These are phyloP conservation scores for Skeletonema tropicum DNA, from an alignment of 108 stramenopile genomes.

Conservation along the genomic window DNA sequence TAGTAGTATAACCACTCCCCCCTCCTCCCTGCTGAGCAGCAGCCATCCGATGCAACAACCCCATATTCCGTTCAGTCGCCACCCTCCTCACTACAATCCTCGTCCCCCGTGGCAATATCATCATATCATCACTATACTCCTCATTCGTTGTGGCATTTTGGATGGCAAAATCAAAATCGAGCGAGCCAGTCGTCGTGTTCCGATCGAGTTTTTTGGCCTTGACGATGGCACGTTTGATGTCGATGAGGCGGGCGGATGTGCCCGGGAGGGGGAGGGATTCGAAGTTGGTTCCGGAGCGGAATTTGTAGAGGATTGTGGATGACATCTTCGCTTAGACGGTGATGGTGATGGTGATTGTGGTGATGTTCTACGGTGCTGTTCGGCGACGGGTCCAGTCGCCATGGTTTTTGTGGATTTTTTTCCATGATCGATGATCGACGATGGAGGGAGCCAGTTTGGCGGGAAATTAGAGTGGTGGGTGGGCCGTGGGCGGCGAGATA, in stretches of 20 bases:
- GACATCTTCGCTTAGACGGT: too few species aligned
- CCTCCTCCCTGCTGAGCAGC: slow-evolving; percentile 5
- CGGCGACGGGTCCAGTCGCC: too few species aligned
- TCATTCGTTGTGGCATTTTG: slow-evolving; percentile 78
- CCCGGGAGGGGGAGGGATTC: slow-evolving; percentile 80
- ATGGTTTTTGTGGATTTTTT: too few species aligned
- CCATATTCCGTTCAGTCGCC: slow-evolving; percentile 71
- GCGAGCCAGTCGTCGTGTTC: slow-evolving; percentile 30
- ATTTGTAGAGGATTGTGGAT: slow-evolving; percentile 88
- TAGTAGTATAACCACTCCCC: slow-evolving; percentile 7
- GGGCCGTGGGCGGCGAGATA: too few species aligned
- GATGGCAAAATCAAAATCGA: slow-evolving; percentile 85
- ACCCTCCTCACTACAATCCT: slow-evolving; percentile 78
- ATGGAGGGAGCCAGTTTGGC: too few species aligned
- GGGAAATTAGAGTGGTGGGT: too few species aligned
- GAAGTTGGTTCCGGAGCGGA: slow-evolving; percentile 79
- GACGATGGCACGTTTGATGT: slow-evolving; percentile 88
- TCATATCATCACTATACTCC: slow-evolving; percentile 76
- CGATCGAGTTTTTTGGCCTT: slow-evolving; percentile 72
- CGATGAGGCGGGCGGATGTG: slow-evolving; percentile 82
- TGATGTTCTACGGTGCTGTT: too few species aligned
- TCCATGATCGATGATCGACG: too few species aligned
- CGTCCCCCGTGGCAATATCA: slow-evolving; percentile 78
- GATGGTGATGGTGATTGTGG: too few species aligned
- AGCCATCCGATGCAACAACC: slow-evolving; percentile 77